These are phyloP conservation scores for Fomitopsis pinicola DNA, from an alignment of 1,284 basidiomycete genomes.

Conservation along the genomic window DNA sequence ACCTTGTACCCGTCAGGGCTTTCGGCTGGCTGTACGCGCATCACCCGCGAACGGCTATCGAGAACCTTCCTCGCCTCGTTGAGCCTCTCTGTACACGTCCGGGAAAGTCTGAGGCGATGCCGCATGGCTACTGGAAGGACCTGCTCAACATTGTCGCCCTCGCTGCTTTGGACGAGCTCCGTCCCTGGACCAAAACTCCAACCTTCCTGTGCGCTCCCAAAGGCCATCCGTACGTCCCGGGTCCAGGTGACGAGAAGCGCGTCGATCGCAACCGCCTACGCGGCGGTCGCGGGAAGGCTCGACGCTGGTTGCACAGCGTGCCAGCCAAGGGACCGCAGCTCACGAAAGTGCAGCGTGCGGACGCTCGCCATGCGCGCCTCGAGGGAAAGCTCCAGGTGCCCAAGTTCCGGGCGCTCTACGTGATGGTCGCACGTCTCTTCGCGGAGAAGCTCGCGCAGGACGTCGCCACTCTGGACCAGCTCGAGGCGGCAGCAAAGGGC, in stretches of 20 bases:
- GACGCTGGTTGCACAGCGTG: neutral
- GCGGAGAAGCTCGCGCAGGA: constrained; percentile 48
- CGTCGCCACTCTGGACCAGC: constrained; percentile 31
- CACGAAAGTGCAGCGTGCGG: constrained; percentile 16
- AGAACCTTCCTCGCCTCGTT: constrained; percentile 38
- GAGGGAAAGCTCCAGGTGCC: constrained; percentile 38
- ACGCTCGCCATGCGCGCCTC: constrained; percentile 32
- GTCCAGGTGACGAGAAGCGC: neutral
- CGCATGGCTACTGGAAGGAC: constrained; percentile 70
- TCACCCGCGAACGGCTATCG: constrained; percentile 61
- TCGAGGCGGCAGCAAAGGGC: constrained; percentile 29
- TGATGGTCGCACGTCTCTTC: constrained; percentile 59
- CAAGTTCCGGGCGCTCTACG: constrained; percentile 56
- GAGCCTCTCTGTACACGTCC: constrained; percentile 38
- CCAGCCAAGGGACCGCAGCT: neutral
- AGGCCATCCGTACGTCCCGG: neutral
- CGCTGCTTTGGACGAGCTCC: constrained; percentile 45
- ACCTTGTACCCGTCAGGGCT: constrained; percentile 29
- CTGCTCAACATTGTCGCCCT: constrained; percentile 59
- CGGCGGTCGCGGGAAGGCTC: neutral
- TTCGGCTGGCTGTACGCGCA: constrained; percentile 62
- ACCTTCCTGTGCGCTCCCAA: neutral
- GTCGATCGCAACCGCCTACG: neutral
- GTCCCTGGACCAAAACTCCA: constrained; percentile 7
- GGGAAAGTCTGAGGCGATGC: constrained; percentile 21